These are phyloP conservation scores for Rhipidocladum racemiflorum DNA, from an alignment of 176 grass and related monocot species.

Conservation along the genomic window DNA sequence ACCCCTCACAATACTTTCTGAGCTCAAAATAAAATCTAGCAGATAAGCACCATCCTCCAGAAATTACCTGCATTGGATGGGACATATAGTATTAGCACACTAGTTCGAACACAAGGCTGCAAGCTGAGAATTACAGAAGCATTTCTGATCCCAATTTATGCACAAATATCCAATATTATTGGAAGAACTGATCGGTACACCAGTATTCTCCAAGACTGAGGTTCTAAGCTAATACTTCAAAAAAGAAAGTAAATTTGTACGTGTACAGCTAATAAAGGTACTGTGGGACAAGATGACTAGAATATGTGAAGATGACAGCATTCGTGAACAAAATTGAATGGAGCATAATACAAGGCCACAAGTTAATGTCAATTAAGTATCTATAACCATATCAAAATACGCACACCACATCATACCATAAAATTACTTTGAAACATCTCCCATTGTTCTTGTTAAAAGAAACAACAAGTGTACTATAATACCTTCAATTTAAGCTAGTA, in stretches of 20 bases:
- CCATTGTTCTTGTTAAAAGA: neutral
- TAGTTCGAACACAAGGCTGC: neutral
- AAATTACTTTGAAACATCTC: neutral
- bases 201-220: neutral
- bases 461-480: neutral
- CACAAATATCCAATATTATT: neutral
- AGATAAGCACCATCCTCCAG: neutral
- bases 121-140: neutral
- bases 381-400: neutral
- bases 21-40: constrained; percentile 27
- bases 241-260: neutral
- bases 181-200: neutral
- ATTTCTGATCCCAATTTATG: neutral
- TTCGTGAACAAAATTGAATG: neutral
- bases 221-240: neutral
- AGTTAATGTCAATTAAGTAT: neutral
- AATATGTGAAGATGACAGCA: neutral
- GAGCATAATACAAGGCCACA: neutral
- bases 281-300: neutral
- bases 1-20: constrained; percentile 13
- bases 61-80: constrained; percentile 21
- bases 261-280: neutral
- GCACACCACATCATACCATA: too few relatives aligned
- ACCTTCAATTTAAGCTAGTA: neutral
- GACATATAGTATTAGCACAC: neutral